These are phyloP conservation scores for Coemansia reversa DNA, from an alignment of 192 early-diverging fungal genomes.

Conservation along the genomic window DNA sequence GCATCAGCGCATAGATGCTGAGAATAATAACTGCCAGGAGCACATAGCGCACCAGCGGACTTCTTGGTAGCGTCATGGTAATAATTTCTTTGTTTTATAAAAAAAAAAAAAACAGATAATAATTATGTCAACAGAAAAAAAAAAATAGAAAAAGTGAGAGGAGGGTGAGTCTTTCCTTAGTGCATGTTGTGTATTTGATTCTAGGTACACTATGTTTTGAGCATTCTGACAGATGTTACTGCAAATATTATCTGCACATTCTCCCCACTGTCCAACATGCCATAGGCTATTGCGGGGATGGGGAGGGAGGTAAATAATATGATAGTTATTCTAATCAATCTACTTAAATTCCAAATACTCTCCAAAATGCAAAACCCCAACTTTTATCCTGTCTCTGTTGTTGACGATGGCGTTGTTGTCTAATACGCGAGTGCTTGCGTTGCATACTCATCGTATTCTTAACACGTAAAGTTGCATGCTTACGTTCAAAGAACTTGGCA, in stretches of 20 bases:
- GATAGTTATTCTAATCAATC: not conserved
- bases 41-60: slow-evolving; percentile 40
- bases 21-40: slow-evolving; percentile 23
- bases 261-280: no score
- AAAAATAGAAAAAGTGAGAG: not conserved
- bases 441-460: slow-evolving; percentile 13
- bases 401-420: not conserved
- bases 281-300: no score
- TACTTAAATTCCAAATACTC: no score
- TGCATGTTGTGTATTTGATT: no score
- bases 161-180: not conserved
- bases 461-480: slow-evolving; percentile 11
- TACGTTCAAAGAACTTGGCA: slow-evolving; percentile 45
- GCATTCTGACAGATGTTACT: no score
- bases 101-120: no score
- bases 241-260: no score
- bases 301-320: not conserved
- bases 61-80: slow-evolving; percentile 32
- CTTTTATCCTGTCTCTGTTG: not conserved
- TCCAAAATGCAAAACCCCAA: not conserved
- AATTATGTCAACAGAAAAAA: not conserved
- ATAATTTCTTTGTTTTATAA: not conserved
- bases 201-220: no score
- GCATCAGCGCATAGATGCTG: slow-evolving; percentile 33
- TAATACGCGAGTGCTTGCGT: slow-evolving; percentile 5